Evolutionary conservation across 495 filamentous ascomycete species (phyloP).

Genomic region (Xylaria flabelliformis): DNA sequence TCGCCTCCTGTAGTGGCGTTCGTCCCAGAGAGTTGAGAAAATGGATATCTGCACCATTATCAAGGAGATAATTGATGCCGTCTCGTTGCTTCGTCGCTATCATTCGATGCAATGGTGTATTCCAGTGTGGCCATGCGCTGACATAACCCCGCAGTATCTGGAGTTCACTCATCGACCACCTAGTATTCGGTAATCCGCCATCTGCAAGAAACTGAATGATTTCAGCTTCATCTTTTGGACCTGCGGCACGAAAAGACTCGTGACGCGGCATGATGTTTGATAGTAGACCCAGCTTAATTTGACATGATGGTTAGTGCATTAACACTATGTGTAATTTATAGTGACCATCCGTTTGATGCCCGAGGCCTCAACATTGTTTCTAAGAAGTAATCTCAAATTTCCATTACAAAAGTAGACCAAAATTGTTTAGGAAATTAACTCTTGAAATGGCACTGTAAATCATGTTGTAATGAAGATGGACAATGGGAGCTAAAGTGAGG

Average conservation of each 20-base stretch:
- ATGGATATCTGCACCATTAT: not conserved
- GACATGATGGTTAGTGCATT: not conserved
- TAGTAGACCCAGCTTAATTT: not conserved
- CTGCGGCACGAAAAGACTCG: not conserved
- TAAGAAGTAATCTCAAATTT: no score
- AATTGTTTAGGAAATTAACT: no score
- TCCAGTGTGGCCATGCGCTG: slow-evolving; percentile 1
- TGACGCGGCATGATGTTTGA: not conserved
- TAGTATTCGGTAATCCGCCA: not conserved
- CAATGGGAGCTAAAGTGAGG: no score
- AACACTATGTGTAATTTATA: not conserved
- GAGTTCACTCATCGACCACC: slow-evolving; percentile 6
- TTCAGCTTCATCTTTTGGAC: not conserved
- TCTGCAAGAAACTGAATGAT: not conserved
- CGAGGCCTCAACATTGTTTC: no score
- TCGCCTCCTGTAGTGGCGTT: not conserved
- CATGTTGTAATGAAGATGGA: no score
- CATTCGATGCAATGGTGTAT: slow-evolving; percentile 7
- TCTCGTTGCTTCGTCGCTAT: slow-evolving; percentile 8
- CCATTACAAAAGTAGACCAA: no score
- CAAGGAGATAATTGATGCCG: not conserved
- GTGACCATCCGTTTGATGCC: not conserved
- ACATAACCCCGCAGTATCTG: not conserved
- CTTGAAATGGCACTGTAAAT: no score
- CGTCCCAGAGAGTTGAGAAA: not conserved